Conservation (phyloP, 169 alveolate genomes). For the Plasmodium malariae region DNA sequence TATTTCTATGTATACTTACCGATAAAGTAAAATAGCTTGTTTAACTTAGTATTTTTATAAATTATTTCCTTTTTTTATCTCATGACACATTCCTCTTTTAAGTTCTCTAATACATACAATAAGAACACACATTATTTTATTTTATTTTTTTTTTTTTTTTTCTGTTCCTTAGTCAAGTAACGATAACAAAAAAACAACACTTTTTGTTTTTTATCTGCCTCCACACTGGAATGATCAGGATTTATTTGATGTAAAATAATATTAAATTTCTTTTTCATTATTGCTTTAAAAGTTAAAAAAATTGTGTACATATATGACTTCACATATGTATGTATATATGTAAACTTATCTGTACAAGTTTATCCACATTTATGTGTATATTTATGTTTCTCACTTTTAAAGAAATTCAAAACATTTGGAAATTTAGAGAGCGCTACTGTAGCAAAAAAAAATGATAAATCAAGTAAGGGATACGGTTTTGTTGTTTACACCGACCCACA, state of each 20-base stretch:
- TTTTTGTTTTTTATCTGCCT: constrained; percentile 94
- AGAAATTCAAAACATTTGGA: constrained; percentile 74
- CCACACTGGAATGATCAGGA: constrained; percentile 92
- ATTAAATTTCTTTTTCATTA: neutral
- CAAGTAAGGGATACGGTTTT: constrained; percentile 91
- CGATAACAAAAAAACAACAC: constrained; percentile 72
- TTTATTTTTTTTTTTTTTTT: constrained; percentile 4
- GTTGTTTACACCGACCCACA: constrained; percentile 90
- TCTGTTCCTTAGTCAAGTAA: constrained; percentile 15
- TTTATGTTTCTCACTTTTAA: neutral
- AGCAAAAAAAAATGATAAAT: constrained; percentile 72
- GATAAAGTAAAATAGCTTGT: neutral
- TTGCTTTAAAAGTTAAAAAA: too few relatives aligned
- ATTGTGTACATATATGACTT: too few relatives aligned
- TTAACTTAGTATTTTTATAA: too few relatives aligned
- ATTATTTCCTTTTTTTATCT: too few relatives aligned
- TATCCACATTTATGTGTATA: neutral
- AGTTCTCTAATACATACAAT: neutral
- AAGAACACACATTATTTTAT: neutral
- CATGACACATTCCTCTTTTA: too few relatives aligned
- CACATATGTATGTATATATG: neutral
- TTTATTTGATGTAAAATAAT: constrained; percentile 76
- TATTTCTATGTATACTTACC: neutral
- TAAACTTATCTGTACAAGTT: neutral
- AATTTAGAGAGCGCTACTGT: constrained; percentile 74